Evolutionary conservation across 257 asterid genomes (phyloP), one percentile per base, ranked within the genome.

Genomic region (Avicennia marina): DNA sequence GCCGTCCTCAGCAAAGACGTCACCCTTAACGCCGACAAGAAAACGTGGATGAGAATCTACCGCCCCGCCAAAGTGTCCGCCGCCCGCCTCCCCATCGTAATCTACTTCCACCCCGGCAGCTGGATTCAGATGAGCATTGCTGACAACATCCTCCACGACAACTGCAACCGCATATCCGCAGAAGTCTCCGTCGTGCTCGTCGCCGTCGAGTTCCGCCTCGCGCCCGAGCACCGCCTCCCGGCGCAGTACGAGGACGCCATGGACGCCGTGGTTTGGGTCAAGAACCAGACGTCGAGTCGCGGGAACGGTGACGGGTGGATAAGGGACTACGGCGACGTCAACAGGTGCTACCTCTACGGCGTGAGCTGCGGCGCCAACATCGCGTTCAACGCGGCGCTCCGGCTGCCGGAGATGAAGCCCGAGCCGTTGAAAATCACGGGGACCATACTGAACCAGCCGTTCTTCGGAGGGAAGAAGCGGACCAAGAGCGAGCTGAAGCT

Each of bases 141-240:
- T 6, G 66, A 67, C 6, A 62, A 67, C 2, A 10, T 78, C 17
- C 18, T 77, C 55, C 96, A 93, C 63, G 95, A 93, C 53, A 40
- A 8, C 52, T 60, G 70, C 64, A 83, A 82, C 76, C 63, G 68
- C 17, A 31, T 78, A 58, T 60, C 83, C 34, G 56, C 69, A 21
- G 95, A 80, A 27, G 64, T 82, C 15, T 73, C 89, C 12, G 83
- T 94, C 50, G 69, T 93, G 2, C 60, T 89, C 17, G 71, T 89
- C 10, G 75, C 87, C 4, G 86, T 86, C 24, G 86, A 79, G 32
- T 89, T 69, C 72, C 87, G 96, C 32, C 83, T 75, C 13, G 97
- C 97, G 0, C 97, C 97, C 1, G 99, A 89, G 73, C 58, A 49
- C 61, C 82, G 82, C 53, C 95, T 89, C 16, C 97, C 99, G 1